Percentiles rank a stretch among this genome's conserved stretches.
Conservation (phyloP, 169 alveolate genomes). For the Plasmodium malariae region DNA sequence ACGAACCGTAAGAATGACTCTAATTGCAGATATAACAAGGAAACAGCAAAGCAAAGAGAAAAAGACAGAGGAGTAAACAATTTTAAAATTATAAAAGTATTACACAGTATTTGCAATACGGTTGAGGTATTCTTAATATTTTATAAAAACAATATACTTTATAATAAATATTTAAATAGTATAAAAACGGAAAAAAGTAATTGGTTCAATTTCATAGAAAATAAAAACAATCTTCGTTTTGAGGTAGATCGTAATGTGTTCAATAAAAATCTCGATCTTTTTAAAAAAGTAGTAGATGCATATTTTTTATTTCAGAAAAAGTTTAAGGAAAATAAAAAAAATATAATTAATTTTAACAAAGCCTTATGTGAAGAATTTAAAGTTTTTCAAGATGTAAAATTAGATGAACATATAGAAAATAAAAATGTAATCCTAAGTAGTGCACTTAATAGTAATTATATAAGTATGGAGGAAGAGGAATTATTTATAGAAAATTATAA, state of each 20-base stretch:
- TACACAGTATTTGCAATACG: slow-evolving; percentile 14
- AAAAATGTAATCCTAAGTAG: slow-evolving; percentile 12
- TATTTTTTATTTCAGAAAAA: slow-evolving; percentile 74
- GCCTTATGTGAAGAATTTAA: slow-evolving; percentile 69
- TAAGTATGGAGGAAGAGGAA: slow-evolving; percentile 78
- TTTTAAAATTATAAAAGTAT: slow-evolving; percentile 12
- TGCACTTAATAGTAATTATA: slow-evolving; percentile 29
- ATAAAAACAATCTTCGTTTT: slow-evolving; percentile 46
- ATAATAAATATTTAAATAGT: slow-evolving; percentile 63
- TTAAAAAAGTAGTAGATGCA: slow-evolving; percentile 62
- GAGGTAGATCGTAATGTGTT: slow-evolving; percentile 64
- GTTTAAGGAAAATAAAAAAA: slow-evolving; percentile 61
- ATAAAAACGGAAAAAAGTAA: slow-evolving; percentile 57
- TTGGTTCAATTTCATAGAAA: slow-evolving; percentile 62
- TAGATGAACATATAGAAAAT: slow-evolving; percentile 20
- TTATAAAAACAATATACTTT: slow-evolving; percentile 42
- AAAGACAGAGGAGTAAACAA: background rate
- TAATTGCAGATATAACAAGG: background rate
- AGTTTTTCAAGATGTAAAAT: slow-evolving; percentile 61
- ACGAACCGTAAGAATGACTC: background rate
- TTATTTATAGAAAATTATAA: slow-evolving; percentile 45
- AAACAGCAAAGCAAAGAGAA: background rate
- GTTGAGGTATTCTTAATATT: slow-evolving; percentile 61
- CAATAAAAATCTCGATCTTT: slow-evolving; percentile 65
- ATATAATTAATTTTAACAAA: slow-evolving; percentile 49